phyloP scores from a whole-genome alignment of 768 basidiomycete species.

The Hypholoma sublateritium region DNA sequence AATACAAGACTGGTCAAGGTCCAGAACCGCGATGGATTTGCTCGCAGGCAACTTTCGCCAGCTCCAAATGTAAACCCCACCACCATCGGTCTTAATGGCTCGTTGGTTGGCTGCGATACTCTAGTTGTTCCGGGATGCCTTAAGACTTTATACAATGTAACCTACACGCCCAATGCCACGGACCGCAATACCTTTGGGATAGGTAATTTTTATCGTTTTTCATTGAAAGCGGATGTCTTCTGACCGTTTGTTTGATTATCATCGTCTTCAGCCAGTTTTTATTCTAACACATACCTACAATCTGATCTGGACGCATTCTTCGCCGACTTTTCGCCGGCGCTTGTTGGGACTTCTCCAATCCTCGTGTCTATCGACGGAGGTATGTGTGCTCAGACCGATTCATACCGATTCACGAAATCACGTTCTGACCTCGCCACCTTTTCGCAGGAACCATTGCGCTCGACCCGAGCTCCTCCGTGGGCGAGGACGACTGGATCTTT shows the following conservation, averaged over 20 bases:
- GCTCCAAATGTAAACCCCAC: neutral
- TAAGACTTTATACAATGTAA: conserved; percentile 23
- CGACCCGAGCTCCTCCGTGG: conserved; percentile 44
- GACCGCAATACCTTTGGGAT: conserved; percentile 25
- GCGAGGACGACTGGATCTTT: conserved; percentile 55
- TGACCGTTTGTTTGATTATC: too few species aligned
- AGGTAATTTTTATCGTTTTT: conserved; percentile 17
- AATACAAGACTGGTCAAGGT: conserved; percentile 20
- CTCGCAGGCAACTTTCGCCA: neutral
- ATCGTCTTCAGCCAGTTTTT: conserved; percentile 41
- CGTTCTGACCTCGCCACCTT: neutral
- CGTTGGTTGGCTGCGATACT: conserved; percentile 25
- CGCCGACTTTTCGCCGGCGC: conserved; percentile 33
- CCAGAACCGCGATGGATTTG: neutral
- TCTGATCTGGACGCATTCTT: conserved; percentile 46
- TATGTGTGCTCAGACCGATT: conserved; percentile 10
- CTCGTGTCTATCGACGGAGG: conserved; percentile 34
- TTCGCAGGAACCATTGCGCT: conserved; percentile 31
- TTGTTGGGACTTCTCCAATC: conserved; percentile 35
- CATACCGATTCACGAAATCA: neutral
- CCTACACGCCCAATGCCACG: conserved; percentile 24
- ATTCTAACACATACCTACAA: conserved; percentile 42
- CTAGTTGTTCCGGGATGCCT: conserved; percentile 35
- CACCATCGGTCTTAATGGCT: conserved; percentile 1
- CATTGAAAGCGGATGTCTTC: neutral